A percentile compares a stretch with the other conserved stretches of the same genome.
Conservation (phyloP, 306 rosid species). For the Casuarina glauca region DNA sequence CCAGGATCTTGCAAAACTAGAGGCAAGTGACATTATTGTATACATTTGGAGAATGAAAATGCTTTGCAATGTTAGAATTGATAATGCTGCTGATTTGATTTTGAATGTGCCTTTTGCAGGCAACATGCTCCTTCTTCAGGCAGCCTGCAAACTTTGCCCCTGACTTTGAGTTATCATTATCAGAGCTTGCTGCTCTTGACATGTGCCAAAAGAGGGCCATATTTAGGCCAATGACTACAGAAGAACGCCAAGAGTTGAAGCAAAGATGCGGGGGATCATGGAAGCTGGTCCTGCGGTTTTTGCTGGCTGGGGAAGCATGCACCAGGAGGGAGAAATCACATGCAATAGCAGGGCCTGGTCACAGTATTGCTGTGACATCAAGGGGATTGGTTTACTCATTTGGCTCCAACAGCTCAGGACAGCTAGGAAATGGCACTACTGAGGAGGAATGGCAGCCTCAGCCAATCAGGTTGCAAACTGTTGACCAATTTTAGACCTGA, state of each 20-base stretch:
- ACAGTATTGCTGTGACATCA: conserved; percentile 87
- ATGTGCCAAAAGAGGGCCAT: conserved; percentile 89
- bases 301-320: conserved; percentile 88
- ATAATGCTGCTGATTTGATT: conserved; percentile 43
- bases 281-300: conserved; percentile 90
- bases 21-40: conserved; percentile 65
- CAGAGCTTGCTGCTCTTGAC: conserved; percentile 92
- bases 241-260: conserved; percentile 64
- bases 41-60: conserved; percentile 9
- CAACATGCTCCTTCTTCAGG: conserved; percentile 91
- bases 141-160: conserved; percentile 86
- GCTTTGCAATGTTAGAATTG: conserved; percentile 28
- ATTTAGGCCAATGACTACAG: conserved; percentile 80
- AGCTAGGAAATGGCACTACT: conserved; percentile 84
- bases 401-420: conserved; percentile 90
- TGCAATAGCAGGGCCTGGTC: conserved; percentile 98
- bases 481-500: conserved; percentile 21
- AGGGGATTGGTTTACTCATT: conserved; percentile 80
- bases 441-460: conserved; percentile 80
- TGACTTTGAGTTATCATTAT: conserved; percentile 64
- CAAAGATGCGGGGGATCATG: conserved; percentile 92
- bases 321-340: conserved; percentile 85
- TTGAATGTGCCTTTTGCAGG: conserved; percentile 65
- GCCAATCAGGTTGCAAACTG: conserved; percentile 66
- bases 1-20: conserved; percentile 90